phyloP scores from a whole-genome alignment of 1,139 yeast species.

The Pichia sp. region DNA sequence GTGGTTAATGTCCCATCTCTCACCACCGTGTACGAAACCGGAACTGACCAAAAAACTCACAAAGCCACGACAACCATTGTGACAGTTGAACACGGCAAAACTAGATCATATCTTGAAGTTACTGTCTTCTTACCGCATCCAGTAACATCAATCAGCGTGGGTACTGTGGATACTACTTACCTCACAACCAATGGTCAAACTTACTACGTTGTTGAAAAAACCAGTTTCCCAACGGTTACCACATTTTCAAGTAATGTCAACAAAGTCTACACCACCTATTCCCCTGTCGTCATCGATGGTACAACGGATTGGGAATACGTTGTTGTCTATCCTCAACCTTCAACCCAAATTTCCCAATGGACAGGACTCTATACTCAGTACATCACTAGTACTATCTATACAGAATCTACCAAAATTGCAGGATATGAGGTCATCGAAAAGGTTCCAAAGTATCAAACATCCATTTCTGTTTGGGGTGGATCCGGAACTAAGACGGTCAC shows the following conservation, averaged over 20 bases:
- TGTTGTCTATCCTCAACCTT: constrained; percentile 5
- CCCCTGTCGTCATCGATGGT: constrained; percentile 2
- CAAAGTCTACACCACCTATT: constrained; percentile 1
- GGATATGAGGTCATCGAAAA: constrained; percentile 1
- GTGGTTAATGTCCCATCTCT: neutral
- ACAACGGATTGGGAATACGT: constrained; percentile 6
- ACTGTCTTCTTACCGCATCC: constrained; percentile 3
- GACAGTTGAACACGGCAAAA: neutral
- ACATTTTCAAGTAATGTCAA: neutral
- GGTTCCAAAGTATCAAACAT: constrained; percentile 2
- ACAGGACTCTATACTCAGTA: constrained; percentile 1
- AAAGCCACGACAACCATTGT: neutral
- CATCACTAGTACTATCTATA: neutral
- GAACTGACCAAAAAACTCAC: neutral
- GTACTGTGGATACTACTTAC: constrained; percentile 1
- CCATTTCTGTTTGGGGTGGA: constrained; percentile 4
- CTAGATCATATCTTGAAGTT: constrained; percentile 2
- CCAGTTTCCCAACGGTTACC: constrained; percentile 1
- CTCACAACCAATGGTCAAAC: constrained; percentile 2
- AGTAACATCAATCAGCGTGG: constrained; percentile 2
- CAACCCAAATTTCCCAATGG: neutral
- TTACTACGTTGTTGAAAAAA: constrained; percentile 3
- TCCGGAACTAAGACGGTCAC: neutral
- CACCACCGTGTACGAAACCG: neutral
- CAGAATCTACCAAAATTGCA: neutral